Evolutionary conservation across 768 basidiomycete species (phyloP).

Genomic region (Piloderma croceum): DNA sequence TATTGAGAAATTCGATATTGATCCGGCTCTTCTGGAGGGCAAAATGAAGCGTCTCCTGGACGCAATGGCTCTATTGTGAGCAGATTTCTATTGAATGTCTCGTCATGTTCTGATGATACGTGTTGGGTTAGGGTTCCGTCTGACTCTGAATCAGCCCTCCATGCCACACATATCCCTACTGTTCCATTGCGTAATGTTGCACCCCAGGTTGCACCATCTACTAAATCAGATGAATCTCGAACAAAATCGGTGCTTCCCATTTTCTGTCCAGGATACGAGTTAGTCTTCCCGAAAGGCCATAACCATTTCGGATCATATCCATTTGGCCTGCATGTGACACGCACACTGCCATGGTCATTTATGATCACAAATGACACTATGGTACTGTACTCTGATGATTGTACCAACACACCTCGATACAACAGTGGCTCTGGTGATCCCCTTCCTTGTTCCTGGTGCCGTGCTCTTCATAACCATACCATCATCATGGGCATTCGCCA

Average conservation of each 20-base stretch:
- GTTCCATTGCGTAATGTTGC: no score
- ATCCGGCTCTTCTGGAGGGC: not conserved
- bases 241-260: no score
- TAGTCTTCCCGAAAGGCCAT: constrained; percentile 4
- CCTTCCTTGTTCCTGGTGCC: constrained; percentile 1
- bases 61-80: constrained; percentile 1
- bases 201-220: no score
- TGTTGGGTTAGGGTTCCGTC: no score
- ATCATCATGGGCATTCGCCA: constrained; percentile 12
- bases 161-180: no score
- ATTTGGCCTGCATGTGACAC: constrained; percentile 8
- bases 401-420: no score
- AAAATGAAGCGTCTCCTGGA: constrained; percentile 3
- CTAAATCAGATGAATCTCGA: no score
- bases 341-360: constrained; percentile 9
- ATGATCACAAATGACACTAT: constrained; percentile 1
- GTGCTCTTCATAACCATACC: not conserved
- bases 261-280: constrained; percentile 5
- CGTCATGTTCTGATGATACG: constrained; percentile 2
- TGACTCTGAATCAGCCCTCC: no score
- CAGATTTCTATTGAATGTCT: not conserved
- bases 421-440: not conserved
- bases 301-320: constrained; percentile 11
- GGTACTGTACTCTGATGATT: not conserved
- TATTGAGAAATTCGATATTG: not conserved